These are phyloP conservation scores for Agaricus sinodeliciosus DNA, from an alignment of 768 basidiomycete species.

Conservation along the genomic window DNA sequence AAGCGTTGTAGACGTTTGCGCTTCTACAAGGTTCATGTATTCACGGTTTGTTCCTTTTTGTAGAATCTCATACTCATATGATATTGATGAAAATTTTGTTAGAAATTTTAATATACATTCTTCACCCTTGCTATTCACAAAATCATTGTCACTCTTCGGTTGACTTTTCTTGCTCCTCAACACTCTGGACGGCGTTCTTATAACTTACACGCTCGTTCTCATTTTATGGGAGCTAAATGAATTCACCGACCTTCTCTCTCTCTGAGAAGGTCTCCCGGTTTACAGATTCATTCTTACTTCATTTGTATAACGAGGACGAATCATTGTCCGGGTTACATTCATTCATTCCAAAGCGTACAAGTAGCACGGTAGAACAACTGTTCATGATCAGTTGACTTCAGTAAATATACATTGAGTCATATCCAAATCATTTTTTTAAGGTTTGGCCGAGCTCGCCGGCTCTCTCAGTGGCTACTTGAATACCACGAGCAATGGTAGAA, in stretches of 20 bases:
- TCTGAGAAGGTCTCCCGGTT: too few species aligned
- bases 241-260: conserved; percentile 14
- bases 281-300: too few species aligned
- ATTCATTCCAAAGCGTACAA: too few species aligned
- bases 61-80: too few species aligned
- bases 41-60: too few species aligned
- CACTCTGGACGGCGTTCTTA: conserved; percentile 87
- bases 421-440: conserved; percentile 34
- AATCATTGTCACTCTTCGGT: too few species aligned
- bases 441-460: conserved; percentile 82
- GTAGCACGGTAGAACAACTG: too few species aligned
- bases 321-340: too few species aligned
- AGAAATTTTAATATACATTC: not conserved
- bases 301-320: too few species aligned
- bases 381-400: too few species aligned
- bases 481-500: conserved; percentile 90
- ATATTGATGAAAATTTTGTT: conserved; percentile 5
- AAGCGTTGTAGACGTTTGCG: too few species aligned
- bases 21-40: too few species aligned
- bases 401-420: not conserved
- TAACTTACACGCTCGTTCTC: conserved; percentile 76
- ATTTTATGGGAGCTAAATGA: conserved; percentile 92
- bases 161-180: conserved; percentile 61
- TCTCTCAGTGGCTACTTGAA: conserved; percentile 89
- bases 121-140: not conserved